Base-by-base conservation (phyloP, 2,329 filamentous ascomycete species). In the Aureobasidium sp. region DNA sequence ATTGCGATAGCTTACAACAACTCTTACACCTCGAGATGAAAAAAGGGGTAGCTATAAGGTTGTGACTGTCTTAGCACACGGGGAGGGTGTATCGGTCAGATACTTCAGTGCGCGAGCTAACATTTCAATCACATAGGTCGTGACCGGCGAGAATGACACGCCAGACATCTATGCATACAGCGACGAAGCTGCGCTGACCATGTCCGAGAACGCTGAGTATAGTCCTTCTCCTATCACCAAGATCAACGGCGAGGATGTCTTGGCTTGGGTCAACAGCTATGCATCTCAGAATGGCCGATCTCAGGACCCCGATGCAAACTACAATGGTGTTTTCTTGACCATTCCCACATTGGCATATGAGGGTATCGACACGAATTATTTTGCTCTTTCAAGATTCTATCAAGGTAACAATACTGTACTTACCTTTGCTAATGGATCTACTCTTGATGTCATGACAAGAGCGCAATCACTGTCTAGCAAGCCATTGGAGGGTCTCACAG, bases 301-400 rank as follows among this genome's bases (percentile, higher is more conserved):
- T 36, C 74, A 77, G 26, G 76, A 78, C 60, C 72, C 72, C 1
- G 74, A 78, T 62, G 72, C 73, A 6, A 69, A 74, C 48, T 78
- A 74, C 70, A 77, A 78, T 52, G 67, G 68, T 1, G 55, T 77
- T 1, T 76, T 78, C 63, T 69, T 70, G 9, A 72, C 69, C 39
- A 46, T 62, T 15, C 73, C 74, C 44, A 63, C 71, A 13, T 71
- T 41, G 70, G 71, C n/a, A 68, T 69, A 20, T 72, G 71, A 64
- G 66, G 67, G 8, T n/a, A 17, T 24, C 27, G 41, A 44, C 39
- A 36, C 39, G 12, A 36, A 26, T 6, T 27, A 44, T 12, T 57
- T 57, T 26, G 53, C 53, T 34, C 12, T 46, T 2, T 57, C 53
- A 17, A 57, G 53, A 26, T 57, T 20, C 39, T 57, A 46, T n/a